phyloP scores from a whole-genome alignment of 345 rosid species.

The Lagerstroemia speciosa region DNA sequence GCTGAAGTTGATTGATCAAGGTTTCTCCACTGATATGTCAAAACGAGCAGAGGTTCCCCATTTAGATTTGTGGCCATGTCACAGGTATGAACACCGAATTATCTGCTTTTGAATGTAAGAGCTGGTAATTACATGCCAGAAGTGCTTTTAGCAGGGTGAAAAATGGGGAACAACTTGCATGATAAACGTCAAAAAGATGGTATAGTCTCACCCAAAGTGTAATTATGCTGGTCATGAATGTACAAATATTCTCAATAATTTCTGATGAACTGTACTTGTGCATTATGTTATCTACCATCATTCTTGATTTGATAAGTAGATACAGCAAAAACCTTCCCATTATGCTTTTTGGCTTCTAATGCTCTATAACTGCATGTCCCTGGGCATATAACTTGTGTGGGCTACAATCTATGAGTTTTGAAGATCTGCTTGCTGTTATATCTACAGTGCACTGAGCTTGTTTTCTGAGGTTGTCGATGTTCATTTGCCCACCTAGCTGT shows the following conservation, averaged over 20 bases:
- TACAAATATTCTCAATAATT: too few species aligned
- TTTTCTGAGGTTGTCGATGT: too few species aligned
- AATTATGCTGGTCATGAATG: too few species aligned
- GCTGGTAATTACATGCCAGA: not conserved
- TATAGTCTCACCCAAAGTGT: not conserved
- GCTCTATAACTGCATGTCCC: too few species aligned
- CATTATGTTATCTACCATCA: too few species aligned
- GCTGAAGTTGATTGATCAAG: not conserved
- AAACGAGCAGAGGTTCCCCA: not conserved
- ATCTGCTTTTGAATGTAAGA: not conserved
- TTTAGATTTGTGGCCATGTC: not conserved
- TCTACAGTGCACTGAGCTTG: not conserved
- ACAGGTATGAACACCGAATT: not conserved
- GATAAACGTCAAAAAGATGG: not conserved
- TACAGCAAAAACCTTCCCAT: not conserved
- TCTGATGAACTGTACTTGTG: too few species aligned
- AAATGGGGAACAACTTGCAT: not conserved
- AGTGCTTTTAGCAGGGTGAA: not conserved
- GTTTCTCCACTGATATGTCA: not conserved
- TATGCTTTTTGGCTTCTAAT: too few species aligned
- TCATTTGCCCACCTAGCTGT: not conserved
- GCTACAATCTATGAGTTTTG: not conserved
- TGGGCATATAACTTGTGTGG: not conserved
- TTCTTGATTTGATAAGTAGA: not conserved
- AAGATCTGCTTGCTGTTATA: not conserved